Conservation (phyloP, 1,139 yeast genomes). For the Hyphopichia buzzinii region DNA sequence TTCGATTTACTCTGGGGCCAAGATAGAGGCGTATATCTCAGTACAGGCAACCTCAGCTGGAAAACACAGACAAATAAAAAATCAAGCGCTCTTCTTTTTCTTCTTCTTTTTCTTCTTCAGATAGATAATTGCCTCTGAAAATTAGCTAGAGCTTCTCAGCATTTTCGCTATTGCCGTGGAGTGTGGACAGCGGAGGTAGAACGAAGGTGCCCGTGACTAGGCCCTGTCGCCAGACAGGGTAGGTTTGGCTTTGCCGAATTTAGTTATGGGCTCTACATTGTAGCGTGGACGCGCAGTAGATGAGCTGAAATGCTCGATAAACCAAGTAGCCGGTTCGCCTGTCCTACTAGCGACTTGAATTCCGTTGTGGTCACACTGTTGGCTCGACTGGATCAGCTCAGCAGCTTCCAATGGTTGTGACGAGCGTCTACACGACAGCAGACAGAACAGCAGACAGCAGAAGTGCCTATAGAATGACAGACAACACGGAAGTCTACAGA, state of each 20-base stretch:
- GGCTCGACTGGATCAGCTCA: too few relatives aligned
- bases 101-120: constrained; percentile 15
- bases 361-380: too few relatives aligned
- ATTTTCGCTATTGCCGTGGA: constrained; percentile 37
- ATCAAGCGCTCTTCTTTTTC: constrained; percentile 5
- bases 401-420: too few relatives aligned
- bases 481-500: too few relatives aligned
- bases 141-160: constrained; percentile 57
- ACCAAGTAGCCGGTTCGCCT: too few relatives aligned
- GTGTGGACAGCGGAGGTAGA: constrained; percentile 79
- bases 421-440: too few relatives aligned
- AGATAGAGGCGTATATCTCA: constrained; percentile 6
- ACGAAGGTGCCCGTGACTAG: constrained; percentile 9
- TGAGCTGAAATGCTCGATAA: too few relatives aligned
- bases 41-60: constrained; percentile 1
- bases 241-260: background rate
- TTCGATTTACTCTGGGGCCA: background rate
- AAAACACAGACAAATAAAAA: too few relatives aligned
- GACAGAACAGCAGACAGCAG: too few relatives aligned
- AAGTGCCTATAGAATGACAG: too few relatives aligned
- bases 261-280: background rate
- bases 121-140: constrained; percentile 43
- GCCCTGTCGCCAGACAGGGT: background rate
- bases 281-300: too few relatives aligned
- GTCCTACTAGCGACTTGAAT: too few relatives aligned